Percentiles rank a stretch among this genome's conserved stretches.
phyloP scores from a whole-genome alignment of 768 basidiomycete genomes.

The Boletales sp. region DNA sequence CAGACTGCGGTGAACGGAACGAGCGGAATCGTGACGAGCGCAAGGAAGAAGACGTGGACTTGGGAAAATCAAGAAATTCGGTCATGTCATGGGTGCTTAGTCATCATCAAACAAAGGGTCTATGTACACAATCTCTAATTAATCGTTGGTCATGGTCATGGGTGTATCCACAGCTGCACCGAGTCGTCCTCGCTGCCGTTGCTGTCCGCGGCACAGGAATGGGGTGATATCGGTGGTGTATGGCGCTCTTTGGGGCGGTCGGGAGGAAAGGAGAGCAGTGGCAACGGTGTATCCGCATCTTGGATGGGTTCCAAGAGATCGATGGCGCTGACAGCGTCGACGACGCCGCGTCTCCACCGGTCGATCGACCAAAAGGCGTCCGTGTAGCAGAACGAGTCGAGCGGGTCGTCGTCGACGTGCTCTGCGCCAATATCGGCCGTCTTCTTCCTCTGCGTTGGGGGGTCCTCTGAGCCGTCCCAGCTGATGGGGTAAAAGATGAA shows the following conservation, averaged over 20 bases:
- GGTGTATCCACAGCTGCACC: constrained; percentile 13
- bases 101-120: constrained; percentile 15
- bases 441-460: constrained; percentile 23
- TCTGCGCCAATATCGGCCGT: neutral
- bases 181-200: constrained; percentile 7
- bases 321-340: neutral
- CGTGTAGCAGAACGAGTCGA: constrained; percentile 20
- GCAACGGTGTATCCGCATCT: constrained; percentile 5
- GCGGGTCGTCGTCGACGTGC: constrained; percentile 34
- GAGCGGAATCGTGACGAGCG: neutral
- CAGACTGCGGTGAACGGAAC: no score
- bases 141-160: no score
- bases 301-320: constrained; percentile 18
- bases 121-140: no score
- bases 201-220: neutral
- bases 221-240: neutral
- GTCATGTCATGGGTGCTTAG: constrained; percentile 11
- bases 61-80: neutral
- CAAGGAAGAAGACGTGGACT: neutral
- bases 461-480: constrained; percentile 19
- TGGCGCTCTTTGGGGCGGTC: neutral
- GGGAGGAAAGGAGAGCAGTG: constrained; percentile 12
- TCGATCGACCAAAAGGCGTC: constrained; percentile 23
- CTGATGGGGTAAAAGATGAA: constrained; percentile 27
- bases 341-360: constrained; percentile 19